A percentile compares a stretch with the other conserved stretches of the same genome.
Evolutionary conservation across 306 rosid genomes (phyloP).

Genomic region (Malus domestica): ASM211411v1 NC_041790.1:28699501-28700000

Average conservation of each 20-base stretch:
- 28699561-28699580: too few species aligned
- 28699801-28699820: conserved; percentile 52
- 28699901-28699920: conserved; percentile 52
- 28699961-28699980: conserved; percentile 70
- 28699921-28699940: conserved; percentile 70
- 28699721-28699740: conserved; percentile 40
- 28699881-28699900: conserved; percentile 63
- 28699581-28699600: too few species aligned
- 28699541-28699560: too few species aligned
- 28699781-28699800: conserved; percentile 64
- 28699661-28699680: conserved; percentile 39
- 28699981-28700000: conserved; percentile 80
- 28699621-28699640: conserved; percentile 34
- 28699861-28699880: conserved; percentile 98
- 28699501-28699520: fast-evolving
- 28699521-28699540: too few species aligned
- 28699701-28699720: conserved; percentile 63
- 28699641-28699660: conserved; percentile 82
- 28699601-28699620: too few species aligned
- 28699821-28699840: conserved; percentile 42
- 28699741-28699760: conserved; percentile 57
- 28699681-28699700: conserved; percentile 46
- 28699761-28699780: conserved; percentile 66
- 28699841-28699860: conserved; percentile 62
- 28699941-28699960: conserved; percentile 61